Conservation (phyloP, 129 eudicot genomes). For the Arctium lappa region DNA sequence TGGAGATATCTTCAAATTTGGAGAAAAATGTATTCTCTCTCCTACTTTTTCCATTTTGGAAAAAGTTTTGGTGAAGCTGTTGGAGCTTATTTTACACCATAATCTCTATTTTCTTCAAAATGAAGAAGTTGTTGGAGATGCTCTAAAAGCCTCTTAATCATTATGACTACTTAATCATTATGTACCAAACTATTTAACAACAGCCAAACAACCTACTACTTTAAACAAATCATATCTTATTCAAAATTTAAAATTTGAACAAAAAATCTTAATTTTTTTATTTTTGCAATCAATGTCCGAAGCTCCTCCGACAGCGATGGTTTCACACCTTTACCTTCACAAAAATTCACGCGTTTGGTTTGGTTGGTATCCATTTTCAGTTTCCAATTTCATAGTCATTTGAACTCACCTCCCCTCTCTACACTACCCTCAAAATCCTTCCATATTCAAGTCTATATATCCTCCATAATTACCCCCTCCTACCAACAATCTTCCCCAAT, state of each 20-base stretch:
- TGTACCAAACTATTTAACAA: too few species aligned
- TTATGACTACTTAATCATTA: too few species aligned
- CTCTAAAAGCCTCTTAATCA: too few species aligned
- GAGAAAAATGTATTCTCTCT: too few species aligned
- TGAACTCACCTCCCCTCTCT: background rate
- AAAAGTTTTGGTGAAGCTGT: too few species aligned
- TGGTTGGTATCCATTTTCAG: background rate
- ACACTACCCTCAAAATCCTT: background rate
- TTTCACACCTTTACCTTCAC: conserved; percentile 1
- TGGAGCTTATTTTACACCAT: too few species aligned
- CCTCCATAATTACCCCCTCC: background rate
- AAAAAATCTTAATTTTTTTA: background rate
- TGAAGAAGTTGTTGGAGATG: too few species aligned
- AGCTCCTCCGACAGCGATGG: conserved; percentile 9
- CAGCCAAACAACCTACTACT: too few species aligned
- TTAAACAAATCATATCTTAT: too few species aligned
- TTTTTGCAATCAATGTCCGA: conserved; percentile 5
- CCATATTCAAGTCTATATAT: background rate
- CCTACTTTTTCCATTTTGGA: too few species aligned
- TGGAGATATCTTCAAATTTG: too few species aligned
- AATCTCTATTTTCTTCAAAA: too few species aligned
- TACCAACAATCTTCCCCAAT: background rate
- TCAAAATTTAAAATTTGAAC: background rate
- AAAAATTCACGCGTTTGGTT: conserved; percentile 10
- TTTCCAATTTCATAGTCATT: background rate